phyloP scores from a whole-genome alignment of 441 rosid species.

The Euphorbia neoarborescens region DNA sequence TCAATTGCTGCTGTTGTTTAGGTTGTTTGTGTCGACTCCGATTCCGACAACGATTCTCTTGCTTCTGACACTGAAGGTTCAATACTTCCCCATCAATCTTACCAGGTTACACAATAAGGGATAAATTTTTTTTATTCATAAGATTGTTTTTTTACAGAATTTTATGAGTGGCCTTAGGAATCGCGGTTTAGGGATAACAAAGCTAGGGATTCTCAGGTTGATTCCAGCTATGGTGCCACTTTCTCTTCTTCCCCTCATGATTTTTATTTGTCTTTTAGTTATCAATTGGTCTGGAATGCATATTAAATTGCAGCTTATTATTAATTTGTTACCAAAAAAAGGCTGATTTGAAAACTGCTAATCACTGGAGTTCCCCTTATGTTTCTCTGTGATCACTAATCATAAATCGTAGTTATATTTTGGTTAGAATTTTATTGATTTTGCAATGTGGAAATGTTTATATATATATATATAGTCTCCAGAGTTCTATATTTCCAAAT shows the following conservation, averaged over 20 bases:
- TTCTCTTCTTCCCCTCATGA: background rate
- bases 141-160: conserved; percentile 23
- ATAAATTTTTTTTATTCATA: background rate
- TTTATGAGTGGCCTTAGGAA: conserved; percentile 2
- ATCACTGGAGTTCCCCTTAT: background rate
- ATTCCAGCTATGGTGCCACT: conserved; percentile 31
- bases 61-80: conserved; percentile 35
- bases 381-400: background rate
- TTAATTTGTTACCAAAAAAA: background rate
- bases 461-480: background rate
- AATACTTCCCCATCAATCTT: background rate
- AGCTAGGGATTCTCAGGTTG: conserved; percentile 27
- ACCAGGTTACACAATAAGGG: too few species aligned
- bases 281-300: background rate
- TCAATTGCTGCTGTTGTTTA: too few species aligned
- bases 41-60: conserved; percentile 26
- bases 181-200: conserved; percentile 21
- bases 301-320: background rate
- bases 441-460: background rate
- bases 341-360: background rate
- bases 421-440: background rate
- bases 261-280: background rate
- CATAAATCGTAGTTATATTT: background rate
- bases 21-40: conserved; percentile 80
- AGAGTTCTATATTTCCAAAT: background rate